Conservation (phyloP, 441 rosid species). For the Omphalea diandra region DNA sequence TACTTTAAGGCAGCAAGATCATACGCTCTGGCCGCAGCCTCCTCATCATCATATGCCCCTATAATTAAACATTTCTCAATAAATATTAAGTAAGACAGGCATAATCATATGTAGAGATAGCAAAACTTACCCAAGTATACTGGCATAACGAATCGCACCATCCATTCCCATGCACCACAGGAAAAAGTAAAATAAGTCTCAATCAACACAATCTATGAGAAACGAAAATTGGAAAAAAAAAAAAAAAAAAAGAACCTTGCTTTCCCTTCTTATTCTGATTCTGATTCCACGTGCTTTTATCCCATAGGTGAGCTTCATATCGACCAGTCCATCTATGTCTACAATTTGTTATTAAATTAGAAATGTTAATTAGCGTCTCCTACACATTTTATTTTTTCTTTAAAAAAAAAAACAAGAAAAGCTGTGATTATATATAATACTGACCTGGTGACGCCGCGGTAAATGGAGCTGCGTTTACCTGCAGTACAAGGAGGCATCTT, state of each 20-base stretch:
- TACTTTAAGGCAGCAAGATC: slow-evolving; percentile 97
- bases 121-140: slow-evolving; percentile 85
- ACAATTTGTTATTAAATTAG: no score
- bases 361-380: no score
- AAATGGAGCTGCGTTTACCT: slow-evolving; percentile 78
- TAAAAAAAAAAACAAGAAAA: no score
- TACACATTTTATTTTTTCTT: no score
- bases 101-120: background rate
- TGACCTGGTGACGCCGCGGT: slow-evolving; percentile 98
- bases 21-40: slow-evolving; percentile 90
- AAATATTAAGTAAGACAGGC: slow-evolving; percentile 19
- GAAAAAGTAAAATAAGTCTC: slow-evolving; percentile 23
- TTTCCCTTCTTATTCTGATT: slow-evolving; percentile 85
- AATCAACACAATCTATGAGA: slow-evolving; percentile 13
- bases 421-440: no score
- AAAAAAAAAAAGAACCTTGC: slow-evolving; percentile 51
- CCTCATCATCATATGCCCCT: slow-evolving; percentile 99
- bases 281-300: slow-evolving; percentile 86
- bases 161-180: slow-evolving; percentile 29
- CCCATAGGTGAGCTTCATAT: slow-evolving; percentile 97
- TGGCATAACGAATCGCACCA: slow-evolving; percentile 34
- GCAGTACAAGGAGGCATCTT: slow-evolving; percentile 90
- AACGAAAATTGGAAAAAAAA: no score
- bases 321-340: slow-evolving; percentile 98
- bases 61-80: slow-evolving; percentile 13